Percentiles rank a stretch among this genome's conserved stretches.
Evolutionary conservation across 768 basidiomycete species (phyloP).

Genomic region (Cystofilobasidium bisporidii): DNA sequence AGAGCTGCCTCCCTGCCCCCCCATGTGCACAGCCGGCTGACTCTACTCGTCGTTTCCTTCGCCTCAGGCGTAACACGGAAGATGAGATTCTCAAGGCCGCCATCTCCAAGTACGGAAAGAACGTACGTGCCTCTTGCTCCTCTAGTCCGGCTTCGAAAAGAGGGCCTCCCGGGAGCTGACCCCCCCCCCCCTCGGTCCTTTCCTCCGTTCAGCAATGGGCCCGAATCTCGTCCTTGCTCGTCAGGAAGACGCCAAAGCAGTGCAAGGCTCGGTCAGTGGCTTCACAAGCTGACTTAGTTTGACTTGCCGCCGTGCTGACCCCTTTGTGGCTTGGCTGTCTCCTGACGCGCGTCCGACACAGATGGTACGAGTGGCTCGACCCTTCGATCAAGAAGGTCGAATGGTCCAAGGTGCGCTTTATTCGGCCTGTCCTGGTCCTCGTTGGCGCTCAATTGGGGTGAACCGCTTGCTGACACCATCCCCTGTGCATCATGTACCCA

Average conservation of each 20-base stretch:
- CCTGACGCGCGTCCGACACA: too few relatives aligned
- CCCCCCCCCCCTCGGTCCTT: not conserved
- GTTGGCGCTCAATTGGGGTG: too few relatives aligned
- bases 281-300: not conserved
- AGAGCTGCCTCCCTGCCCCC: not conserved
- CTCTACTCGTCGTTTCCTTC: not conserved
- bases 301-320: not conserved
- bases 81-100: constrained; percentile 99
- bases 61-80: constrained; percentile 32
- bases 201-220: constrained; percentile 52
- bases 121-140: constrained; percentile 37
- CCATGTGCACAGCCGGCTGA: not conserved
- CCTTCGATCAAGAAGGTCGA: constrained; percentile 99
- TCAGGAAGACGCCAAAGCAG: constrained; percentile 97
- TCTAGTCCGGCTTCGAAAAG: too few relatives aligned
- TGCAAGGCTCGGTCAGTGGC: constrained; percentile 54
- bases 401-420: constrained; percentile 95
- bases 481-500: not conserved
- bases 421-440: too few relatives aligned
- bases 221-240: constrained; percentile 91
- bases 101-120: constrained; percentile 50
- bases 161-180: not conserved
- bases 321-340: too few relatives aligned
- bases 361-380: constrained; percentile 98
- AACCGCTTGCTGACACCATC: constrained; percentile 4